Base-by-base conservation (phyloP, 2,329 filamentous ascomycete species). In the Scleromitrula shiraiana region DNA sequence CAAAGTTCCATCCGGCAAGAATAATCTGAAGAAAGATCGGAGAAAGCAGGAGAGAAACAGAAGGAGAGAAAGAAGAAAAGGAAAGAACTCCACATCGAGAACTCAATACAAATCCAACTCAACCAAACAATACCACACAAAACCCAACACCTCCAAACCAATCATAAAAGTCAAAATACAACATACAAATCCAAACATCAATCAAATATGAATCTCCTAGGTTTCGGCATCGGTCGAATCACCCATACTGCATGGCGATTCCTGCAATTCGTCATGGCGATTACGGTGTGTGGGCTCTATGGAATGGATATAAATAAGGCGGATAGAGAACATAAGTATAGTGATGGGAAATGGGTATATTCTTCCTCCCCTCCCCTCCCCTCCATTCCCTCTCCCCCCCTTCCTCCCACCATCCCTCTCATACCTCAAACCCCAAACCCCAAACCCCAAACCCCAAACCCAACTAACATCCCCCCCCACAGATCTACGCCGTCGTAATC, bases 201-300 rank as follows among this genome's bases (percentile, higher is more conserved):
- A n/a, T n/a, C n/a, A n/a, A n/a, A n/a, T n/a, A 33, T 46, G 7
- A 23, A 46, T 32, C 24, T 38, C 12, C 20, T 41, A 7, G 44
- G 23, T n/a, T 32, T 23, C 8, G 45, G 45, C 6, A 10, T 48
- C 3, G 39, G 45, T 8, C 23, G 30, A 3, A 42, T 33, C 4
- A 32, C 48, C 10, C 83, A 84, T 61, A 68, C 74, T 20, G 55
- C 75, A 54, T 68, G 89, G n/a, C 85, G 90, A 63, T 73, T 90
- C 64, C 67, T 83, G 52, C 86, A 91, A 61, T 82, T 95, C 61
- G 75, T 85, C 49, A 74, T 94, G 55, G 87, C 81, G 12, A 68
- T 95, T 49, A 77, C 84, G 1, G 84, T 93, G 46, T 82, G 83
- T 55, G 89, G 85, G 1, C 77, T 95, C 17, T 95, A 93, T 56